Conservation (phyloP, 176 grass and related monocot genomes). For the Carex parvula region DNA sequence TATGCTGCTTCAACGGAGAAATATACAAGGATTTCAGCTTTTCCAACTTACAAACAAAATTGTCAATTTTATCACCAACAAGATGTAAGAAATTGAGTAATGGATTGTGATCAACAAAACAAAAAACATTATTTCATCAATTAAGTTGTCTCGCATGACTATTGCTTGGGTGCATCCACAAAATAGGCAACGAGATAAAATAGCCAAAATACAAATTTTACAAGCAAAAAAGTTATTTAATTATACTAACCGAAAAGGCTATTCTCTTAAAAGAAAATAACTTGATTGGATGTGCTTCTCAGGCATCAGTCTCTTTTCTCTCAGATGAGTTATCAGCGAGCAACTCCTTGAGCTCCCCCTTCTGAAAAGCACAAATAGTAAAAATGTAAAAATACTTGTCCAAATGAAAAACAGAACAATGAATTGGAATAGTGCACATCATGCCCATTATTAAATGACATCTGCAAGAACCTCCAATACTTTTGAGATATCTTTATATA, state of each 20-base stretch:
- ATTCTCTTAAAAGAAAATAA: background rate
- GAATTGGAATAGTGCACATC: background rate
- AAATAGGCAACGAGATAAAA: background rate
- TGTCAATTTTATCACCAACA: background rate
- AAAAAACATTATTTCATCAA: background rate
- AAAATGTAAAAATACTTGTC: background rate
- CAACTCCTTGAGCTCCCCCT: constrained; percentile 77
- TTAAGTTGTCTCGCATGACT: background rate
- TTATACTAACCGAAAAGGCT: background rate
- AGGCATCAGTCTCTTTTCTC: constrained; percentile 22
- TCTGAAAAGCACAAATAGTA: constrained; percentile 46
- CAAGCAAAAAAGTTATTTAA: background rate
- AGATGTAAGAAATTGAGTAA: background rate
- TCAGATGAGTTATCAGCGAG: constrained; percentile 40
- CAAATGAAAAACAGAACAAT: background rate
- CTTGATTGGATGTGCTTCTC: constrained; percentile 5
- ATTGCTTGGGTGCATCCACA: background rate
- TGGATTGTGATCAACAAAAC: background rate
- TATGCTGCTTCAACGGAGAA: background rate
- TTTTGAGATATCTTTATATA: background rate
- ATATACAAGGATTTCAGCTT: background rate
- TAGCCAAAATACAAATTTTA: background rate
- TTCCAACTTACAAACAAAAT: background rate
- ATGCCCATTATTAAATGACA: no score
- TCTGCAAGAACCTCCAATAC: background rate